These are phyloP conservation scores for Cyclostephanos tholiformis DNA, from an alignment of 108 stramenopile genomes.

Conservation along the genomic window DNA sequence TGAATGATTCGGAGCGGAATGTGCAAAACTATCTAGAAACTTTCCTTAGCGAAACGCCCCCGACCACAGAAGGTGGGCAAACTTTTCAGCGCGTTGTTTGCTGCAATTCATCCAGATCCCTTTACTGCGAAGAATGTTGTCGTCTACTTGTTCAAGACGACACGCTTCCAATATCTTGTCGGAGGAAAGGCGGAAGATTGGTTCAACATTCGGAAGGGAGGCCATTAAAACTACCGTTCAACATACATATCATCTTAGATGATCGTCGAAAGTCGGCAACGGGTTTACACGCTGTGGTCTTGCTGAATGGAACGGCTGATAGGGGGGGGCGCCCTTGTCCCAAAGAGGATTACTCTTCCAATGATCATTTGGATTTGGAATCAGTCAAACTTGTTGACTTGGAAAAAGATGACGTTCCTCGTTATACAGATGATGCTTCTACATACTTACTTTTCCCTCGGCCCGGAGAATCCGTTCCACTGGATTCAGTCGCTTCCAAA, in stretches of 20 bases:
- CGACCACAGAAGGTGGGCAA: constrained; percentile 7
- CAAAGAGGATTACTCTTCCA: background rate
- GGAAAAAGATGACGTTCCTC: constrained; percentile 24
- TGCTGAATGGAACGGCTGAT: constrained; percentile 31
- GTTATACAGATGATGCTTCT: constrained; percentile 23
- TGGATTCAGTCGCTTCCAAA: constrained; percentile 52
- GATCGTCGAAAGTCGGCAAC: constrained; percentile 67
- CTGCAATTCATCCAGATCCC: constrained; percentile 62
- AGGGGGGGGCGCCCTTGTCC: background rate
- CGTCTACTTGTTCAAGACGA: constrained; percentile 58
- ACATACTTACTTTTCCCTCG: constrained; percentile 68
- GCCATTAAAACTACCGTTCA: constrained; percentile 56
- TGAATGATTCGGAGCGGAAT: background rate
- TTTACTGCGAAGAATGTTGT: constrained; percentile 77
- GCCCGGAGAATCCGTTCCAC: constrained; percentile 59
- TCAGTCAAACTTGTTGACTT: constrained; percentile 37
- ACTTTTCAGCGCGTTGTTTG: constrained; percentile 44
- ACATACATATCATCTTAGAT: constrained; percentile 69
- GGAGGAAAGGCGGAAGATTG: constrained; percentile 11
- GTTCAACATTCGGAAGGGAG: constrained; percentile 10
- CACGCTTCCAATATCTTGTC: constrained; percentile 47
- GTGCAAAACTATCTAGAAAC: constrained; percentile 19
- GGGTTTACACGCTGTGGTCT: constrained; percentile 61
- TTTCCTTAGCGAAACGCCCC: background rate
- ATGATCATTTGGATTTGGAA: constrained; percentile 1